Evolutionary conservation across 2,329 filamentous ascomycete species (phyloP).

Genomic region (Cyphellophora europaea): DNA sequence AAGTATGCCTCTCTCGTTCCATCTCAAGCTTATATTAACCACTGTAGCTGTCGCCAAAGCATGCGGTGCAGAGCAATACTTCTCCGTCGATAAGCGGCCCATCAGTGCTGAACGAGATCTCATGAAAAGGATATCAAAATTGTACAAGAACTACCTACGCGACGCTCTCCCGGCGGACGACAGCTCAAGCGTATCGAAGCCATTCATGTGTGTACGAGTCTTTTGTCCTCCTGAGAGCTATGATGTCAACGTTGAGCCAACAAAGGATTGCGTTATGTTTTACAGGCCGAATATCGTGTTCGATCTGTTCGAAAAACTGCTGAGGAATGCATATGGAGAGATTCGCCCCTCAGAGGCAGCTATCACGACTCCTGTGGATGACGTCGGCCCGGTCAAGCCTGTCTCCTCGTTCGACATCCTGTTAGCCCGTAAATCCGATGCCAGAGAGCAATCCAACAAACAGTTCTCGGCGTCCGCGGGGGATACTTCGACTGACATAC

Average conservation of each 20-base stretch:
- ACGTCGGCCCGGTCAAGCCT: not conserved
- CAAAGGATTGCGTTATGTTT: slow-evolving; percentile 55
- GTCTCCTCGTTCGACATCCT: slow-evolving; percentile 7
- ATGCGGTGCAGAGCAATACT: slow-evolving; percentile 34
- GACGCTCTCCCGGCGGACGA: slow-evolving; percentile 7
- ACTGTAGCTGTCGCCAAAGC: slow-evolving; percentile 27
- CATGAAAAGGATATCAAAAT: slow-evolving; percentile 42
- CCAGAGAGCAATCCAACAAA: not conserved
- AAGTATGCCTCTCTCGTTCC: too few relatives aligned
- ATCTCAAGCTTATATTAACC: not conserved
- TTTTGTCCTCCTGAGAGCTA: slow-evolving; percentile 45
- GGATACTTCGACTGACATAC: slow-evolving; percentile 1
- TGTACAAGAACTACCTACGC: slow-evolving; percentile 42
- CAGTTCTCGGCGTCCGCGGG: slow-evolving; percentile 1
- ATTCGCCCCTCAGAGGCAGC: not conserved
- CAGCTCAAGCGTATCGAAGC: slow-evolving; percentile 29
- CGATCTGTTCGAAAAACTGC: slow-evolving; percentile 32
- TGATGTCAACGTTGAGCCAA: slow-evolving; percentile 54
- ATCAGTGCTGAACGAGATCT: slow-evolving; percentile 40
- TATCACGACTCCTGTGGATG: too few relatives aligned
- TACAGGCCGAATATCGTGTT: slow-evolving; percentile 37
- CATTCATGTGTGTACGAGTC: slow-evolving; percentile 48
- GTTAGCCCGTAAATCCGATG: slow-evolving; percentile 5
- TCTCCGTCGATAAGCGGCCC: slow-evolving; percentile 50
- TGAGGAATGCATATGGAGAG: slow-evolving; percentile 28